These are phyloP conservation scores for Linum lewisii DNA, from an alignment of 345 rosid species.

Conservation along the genomic window DNA sequence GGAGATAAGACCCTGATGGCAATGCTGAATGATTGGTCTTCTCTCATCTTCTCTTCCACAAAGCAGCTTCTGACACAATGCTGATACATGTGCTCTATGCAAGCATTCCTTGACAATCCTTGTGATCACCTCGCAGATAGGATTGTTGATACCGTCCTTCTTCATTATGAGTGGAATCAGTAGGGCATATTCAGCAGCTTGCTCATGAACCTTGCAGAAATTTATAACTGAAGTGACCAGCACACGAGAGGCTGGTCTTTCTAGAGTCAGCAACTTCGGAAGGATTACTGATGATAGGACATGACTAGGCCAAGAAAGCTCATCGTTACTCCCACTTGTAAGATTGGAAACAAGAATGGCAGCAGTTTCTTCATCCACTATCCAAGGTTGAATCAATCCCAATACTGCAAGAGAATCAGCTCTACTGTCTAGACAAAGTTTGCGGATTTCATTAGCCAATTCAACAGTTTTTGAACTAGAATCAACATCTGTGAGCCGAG, in stretches of 20 bases:
- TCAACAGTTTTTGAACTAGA: conserved; percentile 31
- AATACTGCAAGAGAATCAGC: conserved; percentile 33
- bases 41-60: conserved; percentile 36
- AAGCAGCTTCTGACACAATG: conserved; percentile 59
- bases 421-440: conserved; percentile 36
- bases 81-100: conserved; percentile 66
- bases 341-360: conserved; percentile 44
- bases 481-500: conserved; percentile 30
- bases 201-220: conserved; percentile 58
- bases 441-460: conserved; percentile 39
- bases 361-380: conserved; percentile 56
- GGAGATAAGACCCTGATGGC: conserved; percentile 43
- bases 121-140: conserved; percentile 41
- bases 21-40: conserved; percentile 41
- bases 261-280: conserved; percentile 54
- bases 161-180: conserved; percentile 45
- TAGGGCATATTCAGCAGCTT: conserved; percentile 50
- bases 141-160: conserved; percentile 51
- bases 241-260: conserved; percentile 49
- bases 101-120: conserved; percentile 60
- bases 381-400: conserved; percentile 64
- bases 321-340: conserved; percentile 28
- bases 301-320: conserved; percentile 60
- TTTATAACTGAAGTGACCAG: conserved; percentile 41
- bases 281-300: conserved; percentile 52